Conservation (phyloP, 2,329 filamentous ascomycete species). For the Triangularia setosa region DNA sequence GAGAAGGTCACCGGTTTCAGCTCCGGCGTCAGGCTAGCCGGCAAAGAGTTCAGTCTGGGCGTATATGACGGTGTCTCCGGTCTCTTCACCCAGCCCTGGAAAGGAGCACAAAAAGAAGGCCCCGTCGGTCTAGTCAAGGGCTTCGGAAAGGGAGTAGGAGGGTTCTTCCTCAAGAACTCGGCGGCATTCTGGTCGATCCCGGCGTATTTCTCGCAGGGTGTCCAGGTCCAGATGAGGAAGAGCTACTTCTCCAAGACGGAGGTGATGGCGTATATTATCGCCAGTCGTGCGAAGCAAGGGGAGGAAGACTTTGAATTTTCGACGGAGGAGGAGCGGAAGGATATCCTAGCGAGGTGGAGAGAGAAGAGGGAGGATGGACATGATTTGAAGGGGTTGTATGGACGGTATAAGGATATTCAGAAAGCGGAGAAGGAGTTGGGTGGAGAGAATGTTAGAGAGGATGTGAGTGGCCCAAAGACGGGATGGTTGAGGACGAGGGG, state of each 20-base stretch:
- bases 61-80: constrained; percentile 80
- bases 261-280: constrained; percentile 69
- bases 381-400: constrained; percentile 58
- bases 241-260: constrained; percentile 67
- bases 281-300: constrained; percentile 72
- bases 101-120: constrained; percentile 50
- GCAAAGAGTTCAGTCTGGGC: constrained; percentile 72
- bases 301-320: constrained; percentile 58
- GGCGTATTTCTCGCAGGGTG: constrained; percentile 77
- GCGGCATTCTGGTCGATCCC: constrained; percentile 71
- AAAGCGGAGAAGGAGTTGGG: constrained; percentile 31
- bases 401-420: constrained; percentile 44
- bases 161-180: constrained; percentile 75
- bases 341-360: constrained; percentile 65
- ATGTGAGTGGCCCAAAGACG: constrained; percentile 30
- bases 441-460: neutral
- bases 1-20: constrained; percentile 75
- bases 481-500: constrained; percentile 49
- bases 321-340: constrained; percentile 55
- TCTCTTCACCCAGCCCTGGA: constrained; percentile 71
- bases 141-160: constrained; percentile 78
- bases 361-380: constrained; percentile 54
- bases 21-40: constrained; percentile 72
- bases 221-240: constrained; percentile 67
- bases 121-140: constrained; percentile 67